Evolutionary conservation across 495 filamentous ascomycete species (phyloP).

Genomic region (Podospora fimiseda): DNA sequence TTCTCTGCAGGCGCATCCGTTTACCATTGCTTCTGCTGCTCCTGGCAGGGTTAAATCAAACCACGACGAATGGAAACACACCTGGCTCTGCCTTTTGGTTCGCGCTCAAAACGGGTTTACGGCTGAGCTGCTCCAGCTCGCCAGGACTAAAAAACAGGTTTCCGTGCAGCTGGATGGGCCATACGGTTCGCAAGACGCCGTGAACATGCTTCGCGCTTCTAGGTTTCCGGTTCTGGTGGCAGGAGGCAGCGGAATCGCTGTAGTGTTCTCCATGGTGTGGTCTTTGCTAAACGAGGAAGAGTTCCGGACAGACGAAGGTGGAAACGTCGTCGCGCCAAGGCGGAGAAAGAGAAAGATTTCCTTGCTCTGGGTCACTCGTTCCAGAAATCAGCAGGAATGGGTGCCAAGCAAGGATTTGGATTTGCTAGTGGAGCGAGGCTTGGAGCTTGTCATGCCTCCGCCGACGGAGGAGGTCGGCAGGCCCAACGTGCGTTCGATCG

Average conservation of each 20-base stretch:
- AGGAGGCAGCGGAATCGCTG: constrained; percentile 58
- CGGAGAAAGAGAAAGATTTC: constrained; percentile 35
- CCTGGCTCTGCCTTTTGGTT: constrained; percentile 48
- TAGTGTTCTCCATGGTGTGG: constrained; percentile 42
- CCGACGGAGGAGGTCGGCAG: constrained; percentile 47
- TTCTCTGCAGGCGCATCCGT: constrained; percentile 49
- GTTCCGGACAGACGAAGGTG: not conserved
- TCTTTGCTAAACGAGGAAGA: constrained; percentile 21
- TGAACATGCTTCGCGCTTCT: constrained; percentile 30
- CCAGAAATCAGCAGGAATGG: constrained; percentile 46
- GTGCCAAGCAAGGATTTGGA: constrained; percentile 39
- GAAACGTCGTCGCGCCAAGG: constrained; percentile 9
- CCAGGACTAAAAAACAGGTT: constrained; percentile 31
- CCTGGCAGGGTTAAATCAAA: constrained; percentile 12
- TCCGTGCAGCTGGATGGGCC: constrained; percentile 48
- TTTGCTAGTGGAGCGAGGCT: constrained; percentile 38
- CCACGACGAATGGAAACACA: constrained; percentile 15
- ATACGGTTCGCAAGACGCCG: constrained; percentile 44
- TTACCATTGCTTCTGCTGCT: constrained; percentile 52
- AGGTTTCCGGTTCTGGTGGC: constrained; percentile 50
- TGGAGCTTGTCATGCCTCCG: constrained; percentile 44
- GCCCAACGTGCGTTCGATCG: constrained; percentile 41
- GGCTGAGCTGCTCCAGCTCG: constrained; percentile 44
- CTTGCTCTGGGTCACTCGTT: constrained; percentile 54
- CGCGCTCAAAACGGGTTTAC: constrained; percentile 55